Evolutionary conservation across 1,284 basidiomycete genomes (phyloP).

Genomic region (Apiotrichum akiyoshidainum): DNA sequence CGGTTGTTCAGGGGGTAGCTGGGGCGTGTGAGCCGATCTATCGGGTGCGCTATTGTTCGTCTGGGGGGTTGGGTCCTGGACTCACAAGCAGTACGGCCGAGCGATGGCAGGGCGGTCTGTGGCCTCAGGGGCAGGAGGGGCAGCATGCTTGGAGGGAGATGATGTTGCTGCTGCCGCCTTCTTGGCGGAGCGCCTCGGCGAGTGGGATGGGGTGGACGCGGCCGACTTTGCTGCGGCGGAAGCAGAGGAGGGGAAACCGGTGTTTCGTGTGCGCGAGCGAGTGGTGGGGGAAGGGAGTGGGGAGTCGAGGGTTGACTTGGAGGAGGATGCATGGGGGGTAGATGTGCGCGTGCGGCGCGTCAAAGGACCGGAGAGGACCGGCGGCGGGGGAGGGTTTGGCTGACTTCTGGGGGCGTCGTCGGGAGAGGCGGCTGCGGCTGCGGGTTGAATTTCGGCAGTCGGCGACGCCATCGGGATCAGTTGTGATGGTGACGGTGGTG

Average conservation of each 20-base stretch:
- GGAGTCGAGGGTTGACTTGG: neutral
- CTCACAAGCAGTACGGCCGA: conserved; percentile 19
- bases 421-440: neutral
- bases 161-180: neutral
- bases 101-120: conserved; percentile 9
- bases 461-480: neutral
- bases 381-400: neutral
- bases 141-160: neutral
- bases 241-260: neutral
- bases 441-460: neutral
- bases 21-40: neutral
- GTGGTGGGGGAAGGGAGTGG: neutral
- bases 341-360: too few relatives aligned
- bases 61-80: neutral
- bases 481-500: neutral
- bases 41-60: too few relatives aligned
- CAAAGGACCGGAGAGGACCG: too few relatives aligned
- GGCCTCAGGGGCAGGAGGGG: neutral
- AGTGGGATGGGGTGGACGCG: too few relatives aligned
- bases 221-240: neutral
- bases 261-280: neutral
- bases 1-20: conserved; percentile 24
- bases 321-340: neutral
- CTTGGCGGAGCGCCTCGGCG: neutral
- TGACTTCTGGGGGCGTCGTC: conserved; percentile 1